Evolutionary conservation across 2,329 filamentous ascomycete genomes (phyloP).

Genomic region (Beauveria pseudobassiana): DNA sequence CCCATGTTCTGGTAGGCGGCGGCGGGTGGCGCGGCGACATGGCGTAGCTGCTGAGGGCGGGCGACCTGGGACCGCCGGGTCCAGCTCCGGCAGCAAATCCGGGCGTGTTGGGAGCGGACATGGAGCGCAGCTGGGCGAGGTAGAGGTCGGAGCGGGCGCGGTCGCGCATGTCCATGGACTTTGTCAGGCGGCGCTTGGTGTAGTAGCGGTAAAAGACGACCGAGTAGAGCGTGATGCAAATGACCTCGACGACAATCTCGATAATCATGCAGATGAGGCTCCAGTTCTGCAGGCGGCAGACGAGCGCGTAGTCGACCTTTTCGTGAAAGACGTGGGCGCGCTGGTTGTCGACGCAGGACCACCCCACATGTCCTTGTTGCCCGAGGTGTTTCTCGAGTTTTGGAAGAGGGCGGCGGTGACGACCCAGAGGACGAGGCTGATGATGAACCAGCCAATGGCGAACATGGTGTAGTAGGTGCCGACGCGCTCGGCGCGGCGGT

Average conservation of each 20-base stretch:
- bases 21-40: slow-evolving; percentile 56
- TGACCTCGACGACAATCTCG: slow-evolving; percentile 85
- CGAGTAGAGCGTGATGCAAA: slow-evolving; percentile 87
- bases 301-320: slow-evolving; percentile 78
- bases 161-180: slow-evolving; percentile 95
- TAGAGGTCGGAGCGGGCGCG: slow-evolving; percentile 91
- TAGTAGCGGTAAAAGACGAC: slow-evolving; percentile 97
- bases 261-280: slow-evolving; percentile 93
- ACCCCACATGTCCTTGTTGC: slow-evolving; percentile 91
- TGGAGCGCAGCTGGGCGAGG: slow-evolving; percentile 73
- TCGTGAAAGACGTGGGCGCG: slow-evolving; percentile 69
- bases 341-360: slow-evolving; percentile 89
- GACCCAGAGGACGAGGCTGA: slow-evolving; percentile 89
- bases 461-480: slow-evolving; percentile 94
- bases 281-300: slow-evolving; percentile 94
- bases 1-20: slow-evolving; percentile 43
- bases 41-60: slow-evolving; percentile 37
- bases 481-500: slow-evolving; percentile 83
- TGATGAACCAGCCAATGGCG: slow-evolving; percentile 85
- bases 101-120: slow-evolving; percentile 92
- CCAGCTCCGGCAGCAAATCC: slow-evolving; percentile 45
- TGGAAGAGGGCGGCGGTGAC: slow-evolving; percentile 80
- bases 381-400: slow-evolving; percentile 58
- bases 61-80: slow-evolving; percentile 32
- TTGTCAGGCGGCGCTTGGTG: slow-evolving; percentile 89